Base-by-base conservation (phyloP, 306 rosid genomes). In the Cicer bijugum region DNA sequence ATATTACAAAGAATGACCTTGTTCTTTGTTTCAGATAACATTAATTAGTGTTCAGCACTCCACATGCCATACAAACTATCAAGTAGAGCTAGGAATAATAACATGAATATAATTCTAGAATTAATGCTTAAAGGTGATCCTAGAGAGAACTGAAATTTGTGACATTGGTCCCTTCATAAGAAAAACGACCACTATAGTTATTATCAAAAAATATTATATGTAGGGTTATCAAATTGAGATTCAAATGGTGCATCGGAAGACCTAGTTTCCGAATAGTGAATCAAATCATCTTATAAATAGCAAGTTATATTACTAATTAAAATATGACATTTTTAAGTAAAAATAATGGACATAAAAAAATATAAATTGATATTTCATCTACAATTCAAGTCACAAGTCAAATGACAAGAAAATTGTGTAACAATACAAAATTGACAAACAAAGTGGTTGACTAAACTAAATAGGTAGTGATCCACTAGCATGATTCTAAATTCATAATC, bases 161-260 rank as follows among this genome's bases (percentile, higher is more conserved):
- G 93, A 76, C 93, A 84, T 56, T 93, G 97, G 15, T 88, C 96
- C 76, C 98, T 93, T 91, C 85, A 83, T 39, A 86, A 63, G 59
- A 72, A 40, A 75, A 75, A 59, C 70, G 79, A 68, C 60, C 47
- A 75, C 23, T 59, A 7, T 59, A 39, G 12, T 44, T 55, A 55
- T 14, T n/a, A 63, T 51, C 1, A 39, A 39, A 8, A 16, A 16
- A 16, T 9, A 40, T 58, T 44, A 17, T 15, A 69, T 69, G 44
- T 28, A 52, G 16, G 12, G 10, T 8, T 52, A 8, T 52, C 11
- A 52, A 7, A 16, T 51, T 4, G 11, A 51, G 15, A 52, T 15
- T 52, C 28, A 52, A 16, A 52, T 52, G 16, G 58, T 7, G 28
- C 0, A 52, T 52, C 1, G 0, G 20, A 51, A 51, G 11, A 51